Conservation (phyloP, 108 stramenopile genomes). For the Cyclotella cryptica region DNA sequence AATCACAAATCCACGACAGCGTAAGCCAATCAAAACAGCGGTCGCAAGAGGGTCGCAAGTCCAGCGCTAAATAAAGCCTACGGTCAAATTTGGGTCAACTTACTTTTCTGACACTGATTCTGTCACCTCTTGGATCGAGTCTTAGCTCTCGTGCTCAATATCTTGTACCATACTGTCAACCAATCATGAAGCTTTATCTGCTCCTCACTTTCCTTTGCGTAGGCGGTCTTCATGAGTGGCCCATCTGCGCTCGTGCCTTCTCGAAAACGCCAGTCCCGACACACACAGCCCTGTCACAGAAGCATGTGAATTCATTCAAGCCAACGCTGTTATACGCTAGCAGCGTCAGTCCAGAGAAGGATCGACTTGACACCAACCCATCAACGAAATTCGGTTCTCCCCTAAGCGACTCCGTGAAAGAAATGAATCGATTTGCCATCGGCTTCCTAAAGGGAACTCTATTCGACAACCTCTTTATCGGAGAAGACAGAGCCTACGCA, state of each 20-base stretch:
- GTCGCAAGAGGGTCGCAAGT: too few species aligned
- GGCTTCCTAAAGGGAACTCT: conserved; percentile 50
- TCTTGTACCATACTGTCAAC: too few species aligned
- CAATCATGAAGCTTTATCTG: too few species aligned
- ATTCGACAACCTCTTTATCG: conserved; percentile 55
- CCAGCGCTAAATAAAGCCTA: too few species aligned
- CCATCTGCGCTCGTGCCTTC: background rate
- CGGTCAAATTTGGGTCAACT: too few species aligned
- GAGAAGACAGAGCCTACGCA: conserved; percentile 65
- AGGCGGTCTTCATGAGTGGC: background rate
- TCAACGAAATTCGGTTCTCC: conserved; percentile 55
- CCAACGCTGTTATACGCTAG: conserved; percentile 9
- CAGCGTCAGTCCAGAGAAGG: conserved; percentile 19
- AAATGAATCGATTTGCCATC: conserved; percentile 36
- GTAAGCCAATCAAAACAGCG: too few species aligned
- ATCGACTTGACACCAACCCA: conserved; percentile 40
- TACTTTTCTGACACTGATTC: too few species aligned
- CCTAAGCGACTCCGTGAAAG: conserved; percentile 45
- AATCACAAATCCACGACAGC: too few species aligned
- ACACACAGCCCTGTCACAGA: too few species aligned
- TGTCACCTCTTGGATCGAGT: too few species aligned
- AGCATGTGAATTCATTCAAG: background rate
- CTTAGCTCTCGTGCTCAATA: too few species aligned
- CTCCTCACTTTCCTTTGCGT: too few species aligned
- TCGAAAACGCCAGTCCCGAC: background rate